Evolutionary conservation across 2,329 filamentous ascomycete genomes (phyloP).

Genomic region (Colletotrichum tropicale): DNA sequence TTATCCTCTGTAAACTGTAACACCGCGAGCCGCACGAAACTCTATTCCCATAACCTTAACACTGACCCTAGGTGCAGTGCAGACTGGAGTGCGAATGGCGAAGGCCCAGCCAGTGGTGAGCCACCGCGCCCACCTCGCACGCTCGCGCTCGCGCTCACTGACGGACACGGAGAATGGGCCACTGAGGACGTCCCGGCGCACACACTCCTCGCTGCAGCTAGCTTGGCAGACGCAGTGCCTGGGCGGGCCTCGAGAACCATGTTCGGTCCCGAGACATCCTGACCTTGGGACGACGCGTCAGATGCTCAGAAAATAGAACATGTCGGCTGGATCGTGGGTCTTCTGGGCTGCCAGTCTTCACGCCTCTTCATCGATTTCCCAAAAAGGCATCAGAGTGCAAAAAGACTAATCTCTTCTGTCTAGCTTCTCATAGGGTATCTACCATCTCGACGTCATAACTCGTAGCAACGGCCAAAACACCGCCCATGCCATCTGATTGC

Average conservation of each 20-base stretch:
- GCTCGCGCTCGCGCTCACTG: neutral
- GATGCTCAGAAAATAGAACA: neutral
- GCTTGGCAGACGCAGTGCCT: neutral
- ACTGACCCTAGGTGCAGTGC: neutral
- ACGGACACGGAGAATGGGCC: neutral
- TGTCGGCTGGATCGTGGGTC: neutral
- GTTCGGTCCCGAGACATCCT: constrained; percentile 2
- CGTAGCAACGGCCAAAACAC: neutral
- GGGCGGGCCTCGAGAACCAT: neutral
- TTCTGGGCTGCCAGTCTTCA: neutral
- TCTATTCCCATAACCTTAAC: neutral
- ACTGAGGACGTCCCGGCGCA: neutral
- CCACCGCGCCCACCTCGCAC: neutral
- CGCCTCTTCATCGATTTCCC: neutral
- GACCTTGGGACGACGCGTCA: neutral
- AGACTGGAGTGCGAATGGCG: neutral
- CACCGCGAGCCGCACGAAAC: neutral
- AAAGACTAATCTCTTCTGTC: neutral
- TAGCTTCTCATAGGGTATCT: neutral
- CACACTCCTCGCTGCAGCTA: neutral
- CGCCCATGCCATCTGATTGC: constrained; percentile 6
- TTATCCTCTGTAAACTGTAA: neutral
- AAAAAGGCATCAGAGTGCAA: neutral
- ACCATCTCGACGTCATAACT: neutral
- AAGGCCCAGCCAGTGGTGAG: neutral